These are phyloP conservation scores for Pelargonium citronellum DNA, from an alignment of 441 rosid species.

Conservation along the genomic window DNA sequence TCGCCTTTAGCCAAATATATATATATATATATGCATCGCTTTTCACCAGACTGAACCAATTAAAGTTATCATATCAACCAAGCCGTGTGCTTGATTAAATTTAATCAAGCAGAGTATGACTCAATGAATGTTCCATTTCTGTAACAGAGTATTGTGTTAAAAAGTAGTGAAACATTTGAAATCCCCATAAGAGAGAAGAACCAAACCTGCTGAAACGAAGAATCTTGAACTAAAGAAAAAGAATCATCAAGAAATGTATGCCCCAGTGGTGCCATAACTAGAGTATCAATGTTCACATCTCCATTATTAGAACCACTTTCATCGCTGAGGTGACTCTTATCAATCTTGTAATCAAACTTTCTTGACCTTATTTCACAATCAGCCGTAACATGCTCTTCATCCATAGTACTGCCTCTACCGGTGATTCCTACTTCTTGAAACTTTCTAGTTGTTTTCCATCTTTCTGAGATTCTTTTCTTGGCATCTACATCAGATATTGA, in stretches of 20 bases:
- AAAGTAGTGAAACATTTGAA: not conserved
- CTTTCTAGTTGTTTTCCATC: conserved; percentile 31
- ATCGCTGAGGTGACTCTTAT: conserved; percentile 10
- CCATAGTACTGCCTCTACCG: conserved; percentile 22
- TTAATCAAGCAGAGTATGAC: no score
- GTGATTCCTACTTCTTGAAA: conserved; percentile 26
- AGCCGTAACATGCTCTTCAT: conserved; percentile 29
- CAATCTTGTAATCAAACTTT: conserved; percentile 15
- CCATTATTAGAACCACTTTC: conserved; percentile 3
- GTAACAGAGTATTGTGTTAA: not conserved
- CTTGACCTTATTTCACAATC: conserved; percentile 14
- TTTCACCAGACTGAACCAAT: no score
- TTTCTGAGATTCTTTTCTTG: conserved; percentile 31
- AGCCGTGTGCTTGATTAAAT: no score
- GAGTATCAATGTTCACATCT: conserved; percentile 13
- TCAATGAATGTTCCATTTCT: no score
- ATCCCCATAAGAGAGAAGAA: conserved; percentile 11
- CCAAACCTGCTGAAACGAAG: conserved; percentile 38
- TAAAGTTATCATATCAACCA: no score
- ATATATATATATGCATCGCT: no score
- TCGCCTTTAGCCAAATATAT: no score
- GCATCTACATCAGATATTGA: conserved; percentile 13
- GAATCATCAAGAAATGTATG: conserved; percentile 8
- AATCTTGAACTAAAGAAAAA: conserved; percentile 20
- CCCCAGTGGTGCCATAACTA: conserved; percentile 8